A percentile compares a stretch with the other conserved stretches of the same genome.
phyloP scores from a whole-genome alignment of 306 rosid species.

The Glycine latifolia region DNA sequence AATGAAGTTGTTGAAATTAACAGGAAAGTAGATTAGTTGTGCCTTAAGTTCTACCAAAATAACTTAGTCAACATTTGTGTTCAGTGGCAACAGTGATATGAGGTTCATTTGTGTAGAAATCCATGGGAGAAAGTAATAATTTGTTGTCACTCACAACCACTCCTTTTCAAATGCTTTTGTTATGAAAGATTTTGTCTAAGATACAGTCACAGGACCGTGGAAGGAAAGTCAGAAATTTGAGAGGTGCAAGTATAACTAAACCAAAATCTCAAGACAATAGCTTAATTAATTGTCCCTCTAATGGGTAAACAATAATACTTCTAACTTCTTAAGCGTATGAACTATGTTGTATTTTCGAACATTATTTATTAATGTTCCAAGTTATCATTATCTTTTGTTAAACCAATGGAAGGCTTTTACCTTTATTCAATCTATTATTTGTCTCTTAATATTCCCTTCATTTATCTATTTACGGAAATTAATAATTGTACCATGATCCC shows the following conservation, averaged over 20 bases:
- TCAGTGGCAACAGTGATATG: neutral
- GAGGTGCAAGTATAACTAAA: conserved; percentile 56
- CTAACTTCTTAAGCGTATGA: neutral
- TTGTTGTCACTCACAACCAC: conserved; percentile 4
- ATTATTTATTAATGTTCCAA: neutral
- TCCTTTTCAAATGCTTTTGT: conserved; percentile 22
- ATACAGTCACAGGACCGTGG: neutral
- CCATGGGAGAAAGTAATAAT: neutral
- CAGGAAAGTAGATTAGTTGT: conserved; percentile 28
- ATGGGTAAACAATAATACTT: neutral
- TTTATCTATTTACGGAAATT: neutral
- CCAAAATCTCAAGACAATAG: conserved; percentile 41
- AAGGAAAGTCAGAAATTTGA: conserved; percentile 25
- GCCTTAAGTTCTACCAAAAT: conserved; percentile 10
- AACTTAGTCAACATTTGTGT: conserved; percentile 1
- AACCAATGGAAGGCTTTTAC: neutral
- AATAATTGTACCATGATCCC: neutral
- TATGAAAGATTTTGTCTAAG: neutral
- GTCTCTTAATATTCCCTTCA: neutral
- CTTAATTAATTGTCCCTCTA: neutral
- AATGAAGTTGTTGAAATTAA: conserved; percentile 61
- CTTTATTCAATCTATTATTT: neutral
- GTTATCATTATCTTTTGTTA: neutral
- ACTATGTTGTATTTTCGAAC: neutral
- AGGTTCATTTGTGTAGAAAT: neutral